These are phyloP conservation scores for Colletotrichum truncatum DNA, from an alignment of 2,329 filamentous ascomycete genomes.

Conservation along the genomic window DNA sequence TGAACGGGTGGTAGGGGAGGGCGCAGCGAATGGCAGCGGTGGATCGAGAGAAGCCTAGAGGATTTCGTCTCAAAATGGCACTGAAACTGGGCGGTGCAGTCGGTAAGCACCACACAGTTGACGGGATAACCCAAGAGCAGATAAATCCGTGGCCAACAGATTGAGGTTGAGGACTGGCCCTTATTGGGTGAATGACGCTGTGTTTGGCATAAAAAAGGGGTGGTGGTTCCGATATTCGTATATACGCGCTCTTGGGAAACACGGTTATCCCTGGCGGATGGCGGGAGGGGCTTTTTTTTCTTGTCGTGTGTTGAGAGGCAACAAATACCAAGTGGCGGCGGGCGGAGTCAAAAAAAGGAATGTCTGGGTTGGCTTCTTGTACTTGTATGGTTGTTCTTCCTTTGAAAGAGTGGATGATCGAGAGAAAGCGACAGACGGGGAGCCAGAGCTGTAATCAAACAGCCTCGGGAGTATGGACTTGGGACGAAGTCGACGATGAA, in stretches of 20 bases:
- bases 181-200: neutral
- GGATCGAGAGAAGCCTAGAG: constrained; percentile 14
- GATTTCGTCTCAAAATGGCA: constrained; percentile 28
- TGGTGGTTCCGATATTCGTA: constrained; percentile 9
- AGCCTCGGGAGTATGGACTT: constrained; percentile 17
- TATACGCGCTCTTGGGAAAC: constrained; percentile 9
- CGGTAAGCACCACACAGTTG: constrained; percentile 9
- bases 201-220: constrained; percentile 14
- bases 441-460: constrained; percentile 9
- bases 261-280: constrained; percentile 19
- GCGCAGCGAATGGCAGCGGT: constrained; percentile 11
- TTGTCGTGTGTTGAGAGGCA: neutral
- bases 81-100: constrained; percentile 33
- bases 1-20: constrained; percentile 9
- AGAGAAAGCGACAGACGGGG: constrained; percentile 16
- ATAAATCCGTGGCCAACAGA: constrained; percentile 17
- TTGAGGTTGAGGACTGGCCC: neutral
- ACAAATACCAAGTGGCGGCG: neutral
- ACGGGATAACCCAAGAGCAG: constrained; percentile 17
- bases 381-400: neutral
- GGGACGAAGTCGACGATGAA: neutral
- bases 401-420: neutral
- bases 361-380: neutral
- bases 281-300: neutral
- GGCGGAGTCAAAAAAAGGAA: constrained; percentile 22